A percentile compares a stretch with the other conserved stretches of the same genome.
Conservation (phyloP, 1,284 basidiomycete species). For the Trichosporon inkin region DNA sequence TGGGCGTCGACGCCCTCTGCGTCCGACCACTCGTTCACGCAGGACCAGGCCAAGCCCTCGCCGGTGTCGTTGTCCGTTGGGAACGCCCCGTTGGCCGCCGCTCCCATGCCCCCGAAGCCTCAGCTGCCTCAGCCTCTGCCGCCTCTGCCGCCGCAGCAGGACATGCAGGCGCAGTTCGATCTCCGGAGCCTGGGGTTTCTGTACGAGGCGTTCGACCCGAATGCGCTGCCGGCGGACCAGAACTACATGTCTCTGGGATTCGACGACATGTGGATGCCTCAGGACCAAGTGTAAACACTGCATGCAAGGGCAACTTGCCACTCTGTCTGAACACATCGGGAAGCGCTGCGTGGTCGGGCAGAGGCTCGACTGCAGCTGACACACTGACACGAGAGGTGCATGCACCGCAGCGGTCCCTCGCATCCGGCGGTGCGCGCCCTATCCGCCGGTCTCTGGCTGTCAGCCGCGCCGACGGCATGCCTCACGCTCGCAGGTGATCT, state of each 20-base stretch:
- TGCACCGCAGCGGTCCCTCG: neutral
- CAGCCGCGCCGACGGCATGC: neutral
- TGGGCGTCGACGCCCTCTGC: neutral
- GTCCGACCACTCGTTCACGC: neutral
- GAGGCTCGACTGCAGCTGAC: no score
- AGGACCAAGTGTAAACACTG: conserved; percentile 2
- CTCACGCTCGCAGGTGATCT: neutral
- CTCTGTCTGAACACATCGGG: no score
- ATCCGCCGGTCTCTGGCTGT: neutral
- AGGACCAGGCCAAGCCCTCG: neutral
- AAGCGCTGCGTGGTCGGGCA: no score
- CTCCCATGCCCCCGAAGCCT: neutral
- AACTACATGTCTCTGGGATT: neutral
- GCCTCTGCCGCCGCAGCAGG: neutral
- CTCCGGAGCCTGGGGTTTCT: conserved; percentile 12
- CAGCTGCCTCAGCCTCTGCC: neutral
- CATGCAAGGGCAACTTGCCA: no score
- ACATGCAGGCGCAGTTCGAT: conserved; percentile 4
- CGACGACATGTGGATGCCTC: conserved; percentile 2
- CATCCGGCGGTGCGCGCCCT: no score
- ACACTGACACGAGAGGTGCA: no score
- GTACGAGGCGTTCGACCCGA: conserved; percentile 18
- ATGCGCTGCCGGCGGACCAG: neutral
- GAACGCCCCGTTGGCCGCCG: neutral
- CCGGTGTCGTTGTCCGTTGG: neutral